Evolutionary conservation across 2,329 filamentous ascomycete genomes (phyloP), one percentile per base, ranked within the genome.

Genomic region (Colletotrichum cereale): DNA sequence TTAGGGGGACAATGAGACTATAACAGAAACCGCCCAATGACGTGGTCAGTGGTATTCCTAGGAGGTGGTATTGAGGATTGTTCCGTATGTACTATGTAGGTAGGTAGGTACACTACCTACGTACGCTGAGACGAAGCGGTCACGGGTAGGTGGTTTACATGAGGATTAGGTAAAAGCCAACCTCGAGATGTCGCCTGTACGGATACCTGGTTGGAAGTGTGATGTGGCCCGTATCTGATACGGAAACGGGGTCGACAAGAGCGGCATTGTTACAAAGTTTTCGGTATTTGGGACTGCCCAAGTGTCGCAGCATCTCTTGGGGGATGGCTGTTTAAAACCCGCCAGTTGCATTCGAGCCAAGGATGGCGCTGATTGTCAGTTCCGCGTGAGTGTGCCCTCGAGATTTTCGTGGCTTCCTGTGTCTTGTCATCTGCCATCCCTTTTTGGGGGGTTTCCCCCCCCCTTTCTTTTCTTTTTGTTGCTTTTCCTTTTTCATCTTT

Each of bases 391-490:
- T 6, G 18, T 55, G 31, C 1, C 52, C 31, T n/a, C 29, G 18
- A 31, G 12, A 24, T 21, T n/a, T 36, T 34, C 2, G n/a, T 24
- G 14, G 21, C n/a, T 38, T 62, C 11, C 26, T 60, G 21, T 21
- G 24, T 38, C n/a, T n/a, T 31, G 26, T 67, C 55, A 66, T 38
- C 47, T 55, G 64, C 56, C 44, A 50, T 66, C 5, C 14, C 36
- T 31, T 61, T 26, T 44, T 34, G 31, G 31, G 4, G 31, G 26
- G 26, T 56, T 21, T 26, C 18, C 26, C 40, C 44, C 10, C 10
- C 11, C 2, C 36, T 38, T 38, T 38, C 36, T 38, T 38, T 38
- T 38, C 36, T 11, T n/a, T n/a, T n/a, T n/a, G n/a, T n/a, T n/a
- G n/a, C n/a, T n/a, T n/a, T n/a, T n/a, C n/a, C n/a, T n/a, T n/a